phyloP scores from a whole-genome alignment of 1,284 basidiomycete species.

The Hemileia vastatrix region DNA sequence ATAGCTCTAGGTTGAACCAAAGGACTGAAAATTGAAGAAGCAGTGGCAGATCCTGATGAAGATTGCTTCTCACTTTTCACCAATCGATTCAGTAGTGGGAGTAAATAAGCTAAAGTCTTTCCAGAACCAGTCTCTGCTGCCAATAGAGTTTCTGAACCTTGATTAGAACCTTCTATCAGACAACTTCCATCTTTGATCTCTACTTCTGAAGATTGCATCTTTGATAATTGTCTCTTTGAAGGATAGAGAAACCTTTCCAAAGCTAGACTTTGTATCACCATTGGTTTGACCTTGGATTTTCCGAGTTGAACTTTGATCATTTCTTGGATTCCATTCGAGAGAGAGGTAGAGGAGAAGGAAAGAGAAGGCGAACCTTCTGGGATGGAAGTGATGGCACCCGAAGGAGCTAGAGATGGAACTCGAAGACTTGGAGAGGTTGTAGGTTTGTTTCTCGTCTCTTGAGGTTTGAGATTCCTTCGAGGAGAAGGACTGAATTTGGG shows the following conservation, averaged over 20 bases:
- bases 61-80: constrained; percentile 4
- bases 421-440: background rate
- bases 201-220: background rate
- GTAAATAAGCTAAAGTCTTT: constrained; percentile 13
- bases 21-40: background rate
- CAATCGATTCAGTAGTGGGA: constrained; percentile 12
- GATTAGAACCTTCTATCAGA: background rate
- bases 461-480: background rate
- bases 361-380: background rate
- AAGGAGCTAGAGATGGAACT: background rate
- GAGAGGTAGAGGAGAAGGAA: background rate
- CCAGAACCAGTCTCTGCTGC: constrained; percentile 18
- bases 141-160: constrained; percentile 6
- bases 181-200: background rate
- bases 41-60: background rate
- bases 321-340: background rate
- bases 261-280: background rate
- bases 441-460: background rate
- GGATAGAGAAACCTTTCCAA: background rate
- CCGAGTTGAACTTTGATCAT: background rate
- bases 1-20: constrained; percentile 56
- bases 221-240: background rate
- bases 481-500: background rate
- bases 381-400: background rate
- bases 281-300: background rate